Percentiles rank a stretch among this genome's conserved stretches.
Evolutionary conservation across 2,329 filamentous ascomycete genomes (phyloP).

Genomic region (Bisporella sp.): DNA sequence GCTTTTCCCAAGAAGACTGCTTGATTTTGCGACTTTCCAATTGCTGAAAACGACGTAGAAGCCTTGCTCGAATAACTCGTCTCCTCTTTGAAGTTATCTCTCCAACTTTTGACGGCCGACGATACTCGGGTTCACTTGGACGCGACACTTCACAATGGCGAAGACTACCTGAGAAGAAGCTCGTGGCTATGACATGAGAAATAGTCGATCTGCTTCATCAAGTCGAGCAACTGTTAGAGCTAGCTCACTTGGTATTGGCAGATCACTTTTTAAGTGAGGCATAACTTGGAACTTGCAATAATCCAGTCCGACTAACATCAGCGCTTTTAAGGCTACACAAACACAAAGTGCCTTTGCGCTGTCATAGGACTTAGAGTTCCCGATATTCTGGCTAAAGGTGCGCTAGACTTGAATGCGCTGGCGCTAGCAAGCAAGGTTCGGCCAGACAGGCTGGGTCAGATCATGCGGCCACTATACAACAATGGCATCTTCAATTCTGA

Average conservation of each 20-base stretch:
- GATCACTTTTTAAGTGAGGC: constrained; percentile 6
- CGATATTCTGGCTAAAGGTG: neutral
- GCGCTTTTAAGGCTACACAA: constrained; percentile 1
- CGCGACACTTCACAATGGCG: no score
- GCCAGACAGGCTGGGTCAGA: constrained; percentile 26
- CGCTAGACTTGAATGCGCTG: neutral
- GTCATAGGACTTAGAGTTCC: constrained; percentile 5
- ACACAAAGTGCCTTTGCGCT: constrained; percentile 4
- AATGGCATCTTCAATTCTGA: constrained; percentile 31
- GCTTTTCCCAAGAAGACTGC: no score
- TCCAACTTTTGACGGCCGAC: no score
- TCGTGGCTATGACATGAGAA: neutral
- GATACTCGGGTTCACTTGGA: no score
- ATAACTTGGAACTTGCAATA: no score
- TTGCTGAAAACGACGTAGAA: no score
- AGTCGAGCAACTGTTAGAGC: constrained; percentile 3
- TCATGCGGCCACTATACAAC: constrained; percentile 27
- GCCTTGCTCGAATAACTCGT: no score
- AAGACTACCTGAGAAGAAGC: constrained; percentile 2
- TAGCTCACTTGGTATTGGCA: constrained; percentile 3
- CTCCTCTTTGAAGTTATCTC: no score
- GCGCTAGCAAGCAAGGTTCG: constrained; percentile 12
- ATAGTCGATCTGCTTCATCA: constrained; percentile 3
- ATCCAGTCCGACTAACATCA: no score
- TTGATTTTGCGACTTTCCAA: no score